Evolutionary conservation across 108 stramenopile species (phyloP), one percentile per base, ranked within the genome.

Genomic region (Cyclotella atomus): DNA sequence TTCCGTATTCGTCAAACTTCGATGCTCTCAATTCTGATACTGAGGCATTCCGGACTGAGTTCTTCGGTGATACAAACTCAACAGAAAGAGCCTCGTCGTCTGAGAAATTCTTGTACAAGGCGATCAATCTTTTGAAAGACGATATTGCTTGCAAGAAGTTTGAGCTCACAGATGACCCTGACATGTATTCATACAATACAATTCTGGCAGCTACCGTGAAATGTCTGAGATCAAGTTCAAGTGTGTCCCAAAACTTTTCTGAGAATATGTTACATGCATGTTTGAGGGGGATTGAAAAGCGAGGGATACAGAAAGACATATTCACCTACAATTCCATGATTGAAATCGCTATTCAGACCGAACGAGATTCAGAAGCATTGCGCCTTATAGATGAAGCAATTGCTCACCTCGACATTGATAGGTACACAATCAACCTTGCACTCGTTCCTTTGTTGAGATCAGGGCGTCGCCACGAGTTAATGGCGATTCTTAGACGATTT

Each of bases 291-390:
- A 73, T 88, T 73, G 49, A 73, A 16, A 47, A 75, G 34, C 65
- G 71, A 23, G 75, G 71, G 21, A 49, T 88, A 41, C 50, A 79
- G 57, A 71, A 69, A 29, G 81, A 91, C 53, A 71, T 79, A 43
- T 61, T 81, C 41, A 77, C 88, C 0, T 91, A 90, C 84, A 94
- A 94, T 83, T 77, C 92, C 10, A 84, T 77, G 17, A 63, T 92
- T 12, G 60, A 71, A 60, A 80, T 74, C 5, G 59, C 57, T 14
- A 35, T 81, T 21, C 46, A 32, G 9, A 59, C 71, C 19, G 41
- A 53, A 46, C 8, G 30, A 46, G 4, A 16, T 50, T 53, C 52
- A 36, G 69, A 79, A 16, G 83, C 81, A 2, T 53, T 85, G 14
- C 29, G 61, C 53, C 75, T 87, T 14, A 75, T 82, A 24, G 74